Conservation (phyloP, 1,284 basidiomycete species). For the Fomes fomentarius region DNA sequence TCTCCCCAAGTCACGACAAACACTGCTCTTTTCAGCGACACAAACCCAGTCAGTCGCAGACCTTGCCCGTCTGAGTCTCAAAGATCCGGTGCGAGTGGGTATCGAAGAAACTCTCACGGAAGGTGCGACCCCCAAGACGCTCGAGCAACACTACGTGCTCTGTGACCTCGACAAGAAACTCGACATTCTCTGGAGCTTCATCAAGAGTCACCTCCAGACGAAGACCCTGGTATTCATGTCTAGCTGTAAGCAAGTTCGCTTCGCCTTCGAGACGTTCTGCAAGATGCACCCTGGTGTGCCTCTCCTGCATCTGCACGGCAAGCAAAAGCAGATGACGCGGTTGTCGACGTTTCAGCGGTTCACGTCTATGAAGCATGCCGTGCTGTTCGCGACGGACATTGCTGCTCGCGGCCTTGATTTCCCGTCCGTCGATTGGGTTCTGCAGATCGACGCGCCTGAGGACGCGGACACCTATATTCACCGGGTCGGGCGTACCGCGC, state of each 20-base stretch:
- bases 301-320: constrained; percentile 92
- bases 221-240: constrained; percentile 97
- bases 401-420: constrained; percentile 98
- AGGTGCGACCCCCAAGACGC: constrained; percentile 62
- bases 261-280: constrained; percentile 98
- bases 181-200: constrained; percentile 92
- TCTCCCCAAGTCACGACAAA: constrained; percentile 88
- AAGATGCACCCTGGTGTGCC: constrained; percentile 91
- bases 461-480: constrained; percentile 99
- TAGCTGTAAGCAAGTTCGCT: constrained; percentile 95
- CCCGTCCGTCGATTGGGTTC: constrained; percentile 95
- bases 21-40: constrained; percentile 95
- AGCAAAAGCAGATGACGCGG: constrained; percentile 93
- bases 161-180: constrained; percentile 89
- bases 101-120: constrained; percentile 50
- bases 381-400: constrained; percentile 96
- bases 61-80: constrained; percentile 88
- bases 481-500: constrained; percentile 93
- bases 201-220: constrained; percentile 91
- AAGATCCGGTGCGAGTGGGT: constrained; percentile 82
- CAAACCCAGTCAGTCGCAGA: constrained; percentile 92
- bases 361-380: constrained; percentile 76
- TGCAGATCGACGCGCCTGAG: constrained; percentile 97
- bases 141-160: constrained; percentile 92
- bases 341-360: constrained; percentile 85